Evolutionary conservation across 306 rosid genomes (phyloP).

Genomic region (Vigna reflexopilosa): DNA sequence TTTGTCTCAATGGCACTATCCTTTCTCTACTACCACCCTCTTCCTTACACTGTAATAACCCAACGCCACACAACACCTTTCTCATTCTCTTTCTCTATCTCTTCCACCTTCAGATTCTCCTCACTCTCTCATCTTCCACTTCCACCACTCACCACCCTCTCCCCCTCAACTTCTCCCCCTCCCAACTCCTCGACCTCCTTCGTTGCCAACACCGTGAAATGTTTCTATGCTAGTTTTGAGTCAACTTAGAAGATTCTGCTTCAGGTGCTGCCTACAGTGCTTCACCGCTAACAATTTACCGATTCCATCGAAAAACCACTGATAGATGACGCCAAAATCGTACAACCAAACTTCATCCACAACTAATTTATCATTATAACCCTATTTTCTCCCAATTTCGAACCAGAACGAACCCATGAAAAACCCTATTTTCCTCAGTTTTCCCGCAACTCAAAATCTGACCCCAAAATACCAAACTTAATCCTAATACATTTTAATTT

Average conservation of each 20-base stretch:
- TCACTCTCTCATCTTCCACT: conserved; percentile 43
- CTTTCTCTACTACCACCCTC: conserved; percentile 49
- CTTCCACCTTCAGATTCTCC: conserved; percentile 43
- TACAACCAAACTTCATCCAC: too few relatives aligned
- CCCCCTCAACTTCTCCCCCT: too few relatives aligned
- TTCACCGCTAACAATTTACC: too few relatives aligned
- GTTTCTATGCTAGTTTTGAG: conserved; percentile 70
- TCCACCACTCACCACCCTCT: conserved; percentile 20
- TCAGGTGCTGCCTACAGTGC: conserved; percentile 59
- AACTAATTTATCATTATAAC: too few relatives aligned
- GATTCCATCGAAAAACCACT: too few relatives aligned
- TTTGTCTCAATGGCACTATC: conserved; percentile 65
- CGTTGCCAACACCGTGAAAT: conserved; percentile 67
- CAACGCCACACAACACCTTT: conserved; percentile 39
- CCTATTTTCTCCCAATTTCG: too few relatives aligned
- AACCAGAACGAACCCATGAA: too few relatives aligned
- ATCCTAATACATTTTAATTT: too few relatives aligned
- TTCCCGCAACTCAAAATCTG: not conserved
- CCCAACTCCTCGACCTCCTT: conserved; percentile 47
- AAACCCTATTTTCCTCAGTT: too few relatives aligned
- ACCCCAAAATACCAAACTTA: not conserved
- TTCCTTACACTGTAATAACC: conserved; percentile 36
- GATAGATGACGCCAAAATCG: too few relatives aligned
- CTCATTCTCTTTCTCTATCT: conserved; percentile 23
- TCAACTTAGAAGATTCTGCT: conserved; percentile 52